Conservation (phyloP, 2,329 filamentous ascomycete species). For the Botrytis elliptica region DNA sequence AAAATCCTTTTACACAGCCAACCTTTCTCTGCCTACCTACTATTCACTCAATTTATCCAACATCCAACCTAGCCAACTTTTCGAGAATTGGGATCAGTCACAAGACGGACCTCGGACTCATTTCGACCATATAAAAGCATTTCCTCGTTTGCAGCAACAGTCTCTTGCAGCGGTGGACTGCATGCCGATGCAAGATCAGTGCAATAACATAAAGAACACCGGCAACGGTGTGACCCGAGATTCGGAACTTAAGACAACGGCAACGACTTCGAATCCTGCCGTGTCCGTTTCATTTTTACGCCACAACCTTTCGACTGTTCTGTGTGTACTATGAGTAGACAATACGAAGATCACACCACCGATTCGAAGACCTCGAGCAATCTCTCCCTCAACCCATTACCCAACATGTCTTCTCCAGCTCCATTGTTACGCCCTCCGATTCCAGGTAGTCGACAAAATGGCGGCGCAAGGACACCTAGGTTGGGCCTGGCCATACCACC, state of each 20-base stretch:
- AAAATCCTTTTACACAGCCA: not conserved
- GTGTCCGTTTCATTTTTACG: constrained; percentile 26
- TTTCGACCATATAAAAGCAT: constrained; percentile 20
- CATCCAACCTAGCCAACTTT: not conserved
- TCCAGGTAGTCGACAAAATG: constrained; percentile 37
- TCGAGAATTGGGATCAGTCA: constrained; percentile 12
- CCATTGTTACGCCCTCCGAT: constrained; percentile 41
- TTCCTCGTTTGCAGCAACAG: constrained; percentile 21
- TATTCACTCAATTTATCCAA: not conserved
- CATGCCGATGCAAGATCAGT: constrained; percentile 34
- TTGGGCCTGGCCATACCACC: constrained; percentile 88
- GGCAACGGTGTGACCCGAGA: constrained; percentile 29
- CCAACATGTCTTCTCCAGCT: constrained; percentile 41
- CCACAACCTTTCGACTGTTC: constrained; percentile 10
- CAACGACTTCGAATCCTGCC: constrained; percentile 21
- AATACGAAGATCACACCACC: constrained; percentile 28
- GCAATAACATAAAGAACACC: constrained; percentile 27
- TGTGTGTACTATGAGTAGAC: constrained; percentile 15
- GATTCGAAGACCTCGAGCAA: constrained; percentile 27
- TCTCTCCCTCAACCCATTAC: constrained; percentile 25
- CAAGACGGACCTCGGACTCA: constrained; percentile 10
- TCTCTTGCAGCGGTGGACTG: constrained; percentile 31
- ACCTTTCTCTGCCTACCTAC: not conserved
- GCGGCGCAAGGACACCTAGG: constrained; percentile 38
- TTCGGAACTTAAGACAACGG: constrained; percentile 19